Base-by-base conservation (phyloP, 2,329 filamentous ascomycete species). In the Torrubiellomyces zombiae region DNA sequence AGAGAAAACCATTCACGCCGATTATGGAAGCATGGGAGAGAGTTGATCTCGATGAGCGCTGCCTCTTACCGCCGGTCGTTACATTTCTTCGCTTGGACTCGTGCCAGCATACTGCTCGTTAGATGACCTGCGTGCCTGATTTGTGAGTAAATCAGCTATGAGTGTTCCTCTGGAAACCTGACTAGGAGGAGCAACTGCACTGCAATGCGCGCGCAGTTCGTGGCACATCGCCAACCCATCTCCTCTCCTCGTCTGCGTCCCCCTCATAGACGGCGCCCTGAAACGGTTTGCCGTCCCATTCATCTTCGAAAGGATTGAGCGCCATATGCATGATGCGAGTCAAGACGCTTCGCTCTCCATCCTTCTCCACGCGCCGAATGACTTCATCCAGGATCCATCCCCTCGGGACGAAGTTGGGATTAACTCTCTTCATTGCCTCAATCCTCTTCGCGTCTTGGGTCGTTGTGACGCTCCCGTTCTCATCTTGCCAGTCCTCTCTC, bases 351-450 rank as follows among this genome's bases (percentile, higher is more conserved):
- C 80, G 63, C 42, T 98, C 85, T 3, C 73, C 70, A 25, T 75
- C 71, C 45, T 80, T 80, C 50, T 95, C 82, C 0, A 95, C 85
- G 7, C 81, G 67, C 22, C 77, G 69, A 36, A 98, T 95, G 9
- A 98, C 49, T 50, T 98, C 89, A 45, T 95, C 86, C 12, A 98
- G 60, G 25, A 98, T 69, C 85, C 86, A 98, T 11, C 78, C 75
- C 23, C 83, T 68, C 1, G 89, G 82, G 1, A 94, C 60, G 42
- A 98, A 98, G 55, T 80, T 93, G 3, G 89, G 89, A 44, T 98
- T 98, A 13, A 85, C 77, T 14, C 56, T 60, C 54, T 78, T 81
- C 89, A 95, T 95, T 9, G 66, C 67, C 16, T 44, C 49, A 30
- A 72, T 66, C 32, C 86, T 63, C 38, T 75, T 67, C 3, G 52